Percentiles rank a stretch among this genome's conserved stretches.
These are phyloP conservation scores for Candida adriatica DNA, from an alignment of 805 yeast species.

Conservation along the genomic window DNA sequence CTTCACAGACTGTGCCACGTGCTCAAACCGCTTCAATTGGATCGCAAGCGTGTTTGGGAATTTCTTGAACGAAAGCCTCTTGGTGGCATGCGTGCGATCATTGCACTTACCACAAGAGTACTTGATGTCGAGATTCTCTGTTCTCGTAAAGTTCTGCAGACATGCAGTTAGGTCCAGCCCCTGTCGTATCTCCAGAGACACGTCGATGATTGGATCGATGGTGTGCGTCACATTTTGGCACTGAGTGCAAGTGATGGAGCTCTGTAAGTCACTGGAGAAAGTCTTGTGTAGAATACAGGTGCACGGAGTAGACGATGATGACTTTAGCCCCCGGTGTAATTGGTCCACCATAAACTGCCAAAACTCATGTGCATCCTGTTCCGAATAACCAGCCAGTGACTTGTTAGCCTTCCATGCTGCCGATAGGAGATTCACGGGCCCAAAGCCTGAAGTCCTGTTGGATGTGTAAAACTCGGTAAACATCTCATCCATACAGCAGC, in stretches of 20 bases:
- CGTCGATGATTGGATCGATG: constrained; percentile 83
- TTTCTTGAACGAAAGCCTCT: constrained; percentile 59
- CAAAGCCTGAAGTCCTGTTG: constrained; percentile 57
- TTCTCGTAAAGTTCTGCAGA: constrained; percentile 66
- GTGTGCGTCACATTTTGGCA: constrained; percentile 56
- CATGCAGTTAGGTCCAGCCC: constrained; percentile 50
- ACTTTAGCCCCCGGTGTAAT: constrained; percentile 47
- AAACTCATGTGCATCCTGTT: constrained; percentile 98
- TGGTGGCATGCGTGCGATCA: constrained; percentile 56
- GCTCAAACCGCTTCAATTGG: constrained; percentile 68
- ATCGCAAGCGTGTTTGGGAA: constrained; percentile 76
- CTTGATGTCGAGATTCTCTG: constrained; percentile 68
- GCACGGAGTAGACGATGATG: constrained; percentile 34
- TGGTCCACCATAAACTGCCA: constrained; percentile 89
- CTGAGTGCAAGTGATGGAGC: constrained; percentile 66
- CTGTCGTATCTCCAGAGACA: constrained; percentile 67
- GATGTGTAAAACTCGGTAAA: constrained; percentile 70
- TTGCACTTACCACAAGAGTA: constrained; percentile 68
- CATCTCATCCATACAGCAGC: constrained; percentile 80
- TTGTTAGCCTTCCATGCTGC: constrained; percentile 85
- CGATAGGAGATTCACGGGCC: constrained; percentile 72
- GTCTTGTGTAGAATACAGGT: constrained; percentile 75
- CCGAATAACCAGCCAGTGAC: constrained; percentile 88
- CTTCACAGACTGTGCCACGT: constrained; percentile 40
- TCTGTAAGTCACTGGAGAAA: constrained; percentile 78